phyloP scores from a whole-genome alignment of 192 early-diverging fungal genomes.

The Lobosporangium transversale region DNA sequence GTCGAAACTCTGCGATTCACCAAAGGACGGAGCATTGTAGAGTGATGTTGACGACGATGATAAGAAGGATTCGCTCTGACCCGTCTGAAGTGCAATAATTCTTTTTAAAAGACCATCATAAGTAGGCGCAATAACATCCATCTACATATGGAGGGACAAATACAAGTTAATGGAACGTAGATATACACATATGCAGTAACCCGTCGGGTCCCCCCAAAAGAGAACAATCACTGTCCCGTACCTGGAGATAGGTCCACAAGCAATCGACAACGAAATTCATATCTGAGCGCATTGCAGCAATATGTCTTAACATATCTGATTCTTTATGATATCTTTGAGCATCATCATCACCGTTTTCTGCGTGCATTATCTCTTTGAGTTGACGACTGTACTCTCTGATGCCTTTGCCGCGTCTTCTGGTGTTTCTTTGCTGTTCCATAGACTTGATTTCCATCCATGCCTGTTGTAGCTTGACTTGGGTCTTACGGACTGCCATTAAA shows the following conservation, averaged over 20 bases:
- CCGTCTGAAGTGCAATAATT: slow-evolving; percentile 22
- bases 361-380: neutral
- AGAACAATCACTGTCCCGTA: too few species aligned
- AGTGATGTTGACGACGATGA: neutral
- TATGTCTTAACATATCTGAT: slow-evolving; percentile 41
- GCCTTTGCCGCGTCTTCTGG: slow-evolving; percentile 19
- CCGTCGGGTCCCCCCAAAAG: too few species aligned
- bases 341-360: neutral
- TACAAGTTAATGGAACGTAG: too few species aligned
- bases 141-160: too few species aligned
- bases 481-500: slow-evolving; percentile 64
- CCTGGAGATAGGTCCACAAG: slow-evolving; percentile 79
- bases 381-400: slow-evolving; percentile 8
- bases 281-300: slow-evolving; percentile 62
- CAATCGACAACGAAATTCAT: slow-evolving; percentile 80
- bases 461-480: slow-evolving; percentile 63
- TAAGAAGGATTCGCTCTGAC: neutral
- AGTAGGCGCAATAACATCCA: slow-evolving; percentile 55
- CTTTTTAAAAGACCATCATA: slow-evolving; percentile 39
- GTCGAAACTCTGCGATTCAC: slow-evolving; percentile 22
- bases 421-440: slow-evolving; percentile 47
- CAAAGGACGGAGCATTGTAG: neutral
- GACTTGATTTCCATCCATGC: slow-evolving; percentile 52
- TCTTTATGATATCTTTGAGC: slow-evolving; percentile 24
- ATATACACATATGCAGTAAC: too few species aligned